phyloP scores from a whole-genome alignment of 306 rosid genomes.

The Luffa acutangula region DNA sequence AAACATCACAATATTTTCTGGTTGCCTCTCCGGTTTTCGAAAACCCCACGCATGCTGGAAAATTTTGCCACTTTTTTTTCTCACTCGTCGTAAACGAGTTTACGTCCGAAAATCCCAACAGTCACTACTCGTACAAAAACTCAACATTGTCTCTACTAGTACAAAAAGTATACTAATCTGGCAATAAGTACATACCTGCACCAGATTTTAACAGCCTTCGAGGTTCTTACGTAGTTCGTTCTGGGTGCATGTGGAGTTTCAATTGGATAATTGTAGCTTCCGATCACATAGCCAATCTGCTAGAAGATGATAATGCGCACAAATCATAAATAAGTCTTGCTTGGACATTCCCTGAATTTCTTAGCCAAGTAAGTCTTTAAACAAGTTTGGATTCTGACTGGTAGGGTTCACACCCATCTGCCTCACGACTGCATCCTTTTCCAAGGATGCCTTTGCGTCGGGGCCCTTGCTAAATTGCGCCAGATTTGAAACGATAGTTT shows the following conservation, averaged over 20 bases:
- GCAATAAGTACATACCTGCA: conserved; percentile 9
- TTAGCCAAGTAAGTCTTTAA: conserved; percentile 64
- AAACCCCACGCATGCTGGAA: not conserved
- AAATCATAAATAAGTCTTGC: not conserved
- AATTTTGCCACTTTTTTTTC: not conserved
- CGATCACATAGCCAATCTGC: conserved; percentile 14
- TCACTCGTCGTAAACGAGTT: not conserved
- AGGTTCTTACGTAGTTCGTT: not conserved
- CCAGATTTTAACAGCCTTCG: not conserved
- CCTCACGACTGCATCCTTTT: conserved; percentile 76
- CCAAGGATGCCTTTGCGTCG: conserved; percentile 33
- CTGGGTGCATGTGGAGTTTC: not conserved
- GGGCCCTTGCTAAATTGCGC: conserved; percentile 51
- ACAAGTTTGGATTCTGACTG: conserved; percentile 70
- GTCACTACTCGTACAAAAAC: conserved; percentile 2
- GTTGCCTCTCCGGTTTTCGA: not conserved
- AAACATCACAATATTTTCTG: not conserved
- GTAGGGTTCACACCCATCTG: conserved; percentile 84
- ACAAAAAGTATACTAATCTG: conserved; percentile 5
- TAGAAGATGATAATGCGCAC: conserved; percentile 4
- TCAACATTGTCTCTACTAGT: conserved; percentile 7
- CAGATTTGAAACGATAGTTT: conserved; percentile 11
- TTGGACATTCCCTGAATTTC: not conserved
- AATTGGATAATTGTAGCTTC: not conserved
- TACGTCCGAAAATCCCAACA: not conserved